Base-by-base conservation (phyloP, 768 basidiomycete genomes). In the Chalciporus piperatus region DNA sequence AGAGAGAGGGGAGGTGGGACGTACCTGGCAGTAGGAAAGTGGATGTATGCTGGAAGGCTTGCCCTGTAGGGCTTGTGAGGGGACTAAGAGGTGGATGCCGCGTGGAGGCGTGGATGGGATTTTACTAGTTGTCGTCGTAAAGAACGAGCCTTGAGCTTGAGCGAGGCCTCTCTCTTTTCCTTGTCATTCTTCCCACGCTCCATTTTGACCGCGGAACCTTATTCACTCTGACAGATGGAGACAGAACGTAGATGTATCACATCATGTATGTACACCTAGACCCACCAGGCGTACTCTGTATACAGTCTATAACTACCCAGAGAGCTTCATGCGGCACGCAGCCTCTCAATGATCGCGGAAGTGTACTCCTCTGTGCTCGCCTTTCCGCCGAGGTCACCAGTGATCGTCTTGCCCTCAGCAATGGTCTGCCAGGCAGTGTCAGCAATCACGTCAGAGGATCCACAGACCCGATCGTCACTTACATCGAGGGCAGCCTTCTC, bases 361-460 rank as follows among this genome's bases (percentile, higher is more conserved):
- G 95, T 95, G 75, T 91, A 98, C 71, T 97, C 86, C 69, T 77
- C 77, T 3, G 97, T 99, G 30, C 84, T 83, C 14, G 95, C 82
- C 69, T 89, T 94, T 38, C 97, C 97, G 19, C 97, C 94, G 52
- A 99, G 75, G 71, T 99, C 97, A 27, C 96, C 91, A 8, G 97
- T 99, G 70, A 98, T 95, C 38, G 77, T 70, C 75, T 90, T 93
- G 59, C 97, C 97, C 74, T 97, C 96, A 16, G 96, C 93, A 67
- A 99, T 97, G 30, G 94, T 98, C 94, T 96, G 57, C 14, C 51
- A 58, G 33, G 33, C 30, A 30, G 14, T 35, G 38, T 60, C 41
- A 61, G 27, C 49, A 47, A 16, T 32, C 30, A 6, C 28, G 52
- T 51, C 33, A 50, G 38, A 38, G 14, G 17, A 17, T 10, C 17